Evolutionary conservation across 306 rosid species (phyloP).

Genomic region (Sophora flavescens): DNA sequence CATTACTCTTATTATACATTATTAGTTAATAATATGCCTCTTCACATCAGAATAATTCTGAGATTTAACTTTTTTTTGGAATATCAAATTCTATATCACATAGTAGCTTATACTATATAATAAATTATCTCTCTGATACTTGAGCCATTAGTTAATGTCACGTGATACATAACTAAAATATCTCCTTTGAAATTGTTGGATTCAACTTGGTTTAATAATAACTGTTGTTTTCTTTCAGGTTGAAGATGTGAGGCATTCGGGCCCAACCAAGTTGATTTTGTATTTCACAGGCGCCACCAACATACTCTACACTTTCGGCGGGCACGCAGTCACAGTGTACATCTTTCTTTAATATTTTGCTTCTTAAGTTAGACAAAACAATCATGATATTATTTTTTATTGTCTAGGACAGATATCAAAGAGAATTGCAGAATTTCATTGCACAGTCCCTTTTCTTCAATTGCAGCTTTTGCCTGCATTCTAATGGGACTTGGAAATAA

Average conservation of each 20-base stretch:
- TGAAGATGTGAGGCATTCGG: constrained; percentile 50
- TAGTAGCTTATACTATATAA: too few relatives aligned
- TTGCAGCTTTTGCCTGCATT: constrained; percentile 53
- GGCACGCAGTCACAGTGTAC: constrained; percentile 59
- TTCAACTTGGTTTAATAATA: neutral
- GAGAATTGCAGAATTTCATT: constrained; percentile 28
- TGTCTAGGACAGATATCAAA: neutral
- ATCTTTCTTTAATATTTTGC: constrained; percentile 27
- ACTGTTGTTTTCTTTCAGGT: constrained; percentile 35
- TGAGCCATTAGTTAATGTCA: too few relatives aligned
- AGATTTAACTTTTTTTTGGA: too few relatives aligned
- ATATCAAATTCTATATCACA: too few relatives aligned
- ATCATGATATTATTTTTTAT: constrained; percentile 40
- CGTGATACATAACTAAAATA: too few relatives aligned
- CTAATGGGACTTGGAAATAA: constrained; percentile 41
- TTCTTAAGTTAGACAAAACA: constrained; percentile 19
- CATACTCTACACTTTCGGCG: constrained; percentile 59
- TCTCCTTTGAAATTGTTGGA: neutral
- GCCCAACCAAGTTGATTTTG: constrained; percentile 49
- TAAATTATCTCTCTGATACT: too few relatives aligned
- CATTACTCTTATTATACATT: too few relatives aligned
- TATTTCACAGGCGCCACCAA: constrained; percentile 62
- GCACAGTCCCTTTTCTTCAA: constrained; percentile 40
- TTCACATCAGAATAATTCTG: too few relatives aligned
- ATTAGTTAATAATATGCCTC: too few relatives aligned